Conservation (phyloP, 2,329 filamentous ascomycete genomes). For the Colletotrichum sp. region DNA sequence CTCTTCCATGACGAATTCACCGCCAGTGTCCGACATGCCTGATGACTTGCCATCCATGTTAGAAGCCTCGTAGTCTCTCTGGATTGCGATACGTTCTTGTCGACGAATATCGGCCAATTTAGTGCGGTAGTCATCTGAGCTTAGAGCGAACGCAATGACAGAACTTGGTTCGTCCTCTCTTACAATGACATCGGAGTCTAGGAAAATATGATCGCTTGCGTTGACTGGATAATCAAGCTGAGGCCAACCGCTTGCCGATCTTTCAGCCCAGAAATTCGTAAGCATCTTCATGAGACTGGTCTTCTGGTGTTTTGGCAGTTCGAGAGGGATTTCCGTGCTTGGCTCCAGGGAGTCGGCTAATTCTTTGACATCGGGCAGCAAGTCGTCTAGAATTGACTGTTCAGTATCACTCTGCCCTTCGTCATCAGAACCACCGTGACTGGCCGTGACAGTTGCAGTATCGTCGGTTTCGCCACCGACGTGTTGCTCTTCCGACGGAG, state of each 20-base stretch:
- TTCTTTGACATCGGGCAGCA: constrained; percentile 66
- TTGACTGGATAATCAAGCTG: constrained; percentile 91
- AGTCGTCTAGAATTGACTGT: constrained; percentile 70
- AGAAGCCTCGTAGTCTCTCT: constrained; percentile 18
- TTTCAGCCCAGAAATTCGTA: constrained; percentile 97
- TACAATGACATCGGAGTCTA: constrained; percentile 95
- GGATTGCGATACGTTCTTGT: constrained; percentile 25
- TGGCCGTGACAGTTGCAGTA: constrained; percentile 46
- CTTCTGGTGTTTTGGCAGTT: constrained; percentile 91
- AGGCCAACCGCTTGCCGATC: constrained; percentile 93
- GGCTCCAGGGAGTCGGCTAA: constrained; percentile 68
- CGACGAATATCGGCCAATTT: constrained; percentile 72
- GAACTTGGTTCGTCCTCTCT: constrained; percentile 97
- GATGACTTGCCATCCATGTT: constrained; percentile 32
- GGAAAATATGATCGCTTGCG: constrained; percentile 91
- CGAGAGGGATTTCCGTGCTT: constrained; percentile 66
- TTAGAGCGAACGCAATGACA: constrained; percentile 90
- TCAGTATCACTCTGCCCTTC: constrained; percentile 78
- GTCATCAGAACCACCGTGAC: constrained; percentile 70
- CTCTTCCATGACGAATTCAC: constrained; percentile 58
- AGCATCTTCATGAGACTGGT: constrained; percentile 94
- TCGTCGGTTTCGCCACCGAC: constrained; percentile 35
- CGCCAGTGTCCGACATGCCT: constrained; percentile 36
- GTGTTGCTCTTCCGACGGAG: constrained; percentile 15
- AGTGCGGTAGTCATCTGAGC: constrained; percentile 82